Evolutionary conservation across 2,329 filamentous ascomycete species (phyloP).

Genomic region (Aphanoascus verrucosus): DNA sequence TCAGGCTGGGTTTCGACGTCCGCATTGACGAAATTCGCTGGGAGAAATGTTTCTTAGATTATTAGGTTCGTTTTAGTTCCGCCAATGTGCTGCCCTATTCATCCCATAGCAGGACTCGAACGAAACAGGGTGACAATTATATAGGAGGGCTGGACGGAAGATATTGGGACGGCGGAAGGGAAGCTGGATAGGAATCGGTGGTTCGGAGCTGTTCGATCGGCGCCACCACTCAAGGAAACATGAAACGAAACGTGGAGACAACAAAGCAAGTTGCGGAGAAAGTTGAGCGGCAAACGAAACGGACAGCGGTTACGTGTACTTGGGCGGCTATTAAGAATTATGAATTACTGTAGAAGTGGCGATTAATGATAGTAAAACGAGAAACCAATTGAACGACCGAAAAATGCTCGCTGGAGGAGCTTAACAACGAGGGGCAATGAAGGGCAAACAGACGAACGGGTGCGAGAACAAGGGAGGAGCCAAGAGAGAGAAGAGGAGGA

Average conservation of each 20-base stretch:
- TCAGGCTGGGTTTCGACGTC: neutral
- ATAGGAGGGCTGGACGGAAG: neutral
- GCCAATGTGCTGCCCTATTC: neutral
- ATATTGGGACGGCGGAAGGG: neutral
- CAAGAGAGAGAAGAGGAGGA: neutral
- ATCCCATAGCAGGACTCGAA: neutral
- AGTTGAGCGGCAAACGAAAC: slow-evolving; percentile 1
- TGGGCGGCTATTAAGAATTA: neutral
- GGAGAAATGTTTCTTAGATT: neutral
- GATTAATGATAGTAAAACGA: neutral
- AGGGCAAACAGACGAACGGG: neutral
- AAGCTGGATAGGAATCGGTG: neutral
- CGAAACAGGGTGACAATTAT: neutral
- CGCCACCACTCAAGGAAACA: neutral
- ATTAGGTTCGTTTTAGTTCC: neutral
- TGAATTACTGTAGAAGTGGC: neutral
- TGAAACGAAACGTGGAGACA: slow-evolving; percentile 6
- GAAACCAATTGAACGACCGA: neutral
- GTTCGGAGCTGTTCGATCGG: neutral
- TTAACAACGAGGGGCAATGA: neutral
- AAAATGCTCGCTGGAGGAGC: neutral
- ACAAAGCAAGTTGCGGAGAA: neutral
- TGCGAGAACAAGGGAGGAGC: neutral
- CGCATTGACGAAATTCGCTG: neutral
- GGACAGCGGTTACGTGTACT: neutral